Evolutionary conservation across 805 yeast genomes (phyloP).

Genomic region (Ogataea parapolymorpha): DNA sequence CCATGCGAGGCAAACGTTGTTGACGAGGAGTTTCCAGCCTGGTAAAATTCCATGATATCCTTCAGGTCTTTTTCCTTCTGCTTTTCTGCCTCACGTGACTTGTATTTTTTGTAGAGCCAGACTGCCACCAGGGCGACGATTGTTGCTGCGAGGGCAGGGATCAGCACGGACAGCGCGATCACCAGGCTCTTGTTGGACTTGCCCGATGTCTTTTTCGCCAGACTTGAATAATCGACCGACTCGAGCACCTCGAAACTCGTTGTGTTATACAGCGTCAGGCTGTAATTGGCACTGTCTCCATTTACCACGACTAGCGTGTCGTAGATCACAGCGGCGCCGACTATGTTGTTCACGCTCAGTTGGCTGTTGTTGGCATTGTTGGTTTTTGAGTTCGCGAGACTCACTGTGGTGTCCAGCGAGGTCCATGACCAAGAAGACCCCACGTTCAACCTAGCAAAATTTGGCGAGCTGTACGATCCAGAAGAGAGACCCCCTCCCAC

Average conservation of each 20-base stretch:
- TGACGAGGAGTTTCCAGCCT: slow-evolving; percentile 25
- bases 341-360: slow-evolving; percentile 28
- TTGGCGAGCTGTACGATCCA: slow-evolving; percentile 38
- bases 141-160: slow-evolving; percentile 39
- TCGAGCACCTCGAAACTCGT: slow-evolving; percentile 34
- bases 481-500: slow-evolving; percentile 56
- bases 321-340: slow-evolving; percentile 53
- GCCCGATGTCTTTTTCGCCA: slow-evolving; percentile 7
- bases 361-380: slow-evolving; percentile 19
- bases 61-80: slow-evolving; percentile 30
- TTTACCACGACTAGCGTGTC: slow-evolving; percentile 46
- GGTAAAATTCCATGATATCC: slow-evolving; percentile 33
- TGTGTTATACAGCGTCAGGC: slow-evolving; percentile 41
- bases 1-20: slow-evolving; percentile 20
- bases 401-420: slow-evolving; percentile 28
- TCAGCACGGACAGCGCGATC: slow-evolving; percentile 45
- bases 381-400: slow-evolving; percentile 22
- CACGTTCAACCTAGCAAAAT: slow-evolving; percentile 38
- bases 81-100: slow-evolving; percentile 25
- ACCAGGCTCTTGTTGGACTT: slow-evolving; percentile 29
- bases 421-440: slow-evolving; percentile 44
- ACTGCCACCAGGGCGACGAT: slow-evolving; percentile 32
- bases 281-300: slow-evolving; percentile 27
- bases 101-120: slow-evolving; percentile 28
- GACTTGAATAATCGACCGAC: slow-evolving; percentile 31